phyloP scores from a whole-genome alignment of 2,329 filamentous ascomycete species.

The Fusarium hostae region DNA sequence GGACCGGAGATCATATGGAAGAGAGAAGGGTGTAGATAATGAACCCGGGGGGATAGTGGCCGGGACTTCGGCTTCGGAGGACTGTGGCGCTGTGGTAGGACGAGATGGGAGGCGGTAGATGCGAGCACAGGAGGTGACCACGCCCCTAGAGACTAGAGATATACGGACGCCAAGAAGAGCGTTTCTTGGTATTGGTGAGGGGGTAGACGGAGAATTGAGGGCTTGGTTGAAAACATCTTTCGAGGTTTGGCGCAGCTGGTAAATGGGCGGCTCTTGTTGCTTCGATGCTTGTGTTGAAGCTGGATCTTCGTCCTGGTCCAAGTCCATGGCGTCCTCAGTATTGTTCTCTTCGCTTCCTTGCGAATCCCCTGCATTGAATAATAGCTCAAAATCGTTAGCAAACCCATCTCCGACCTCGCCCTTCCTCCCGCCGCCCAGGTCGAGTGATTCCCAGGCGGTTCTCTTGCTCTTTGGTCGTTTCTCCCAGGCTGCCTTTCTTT shows the following conservation, averaged over 20 bases:
- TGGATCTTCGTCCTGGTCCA: constrained; percentile 39
- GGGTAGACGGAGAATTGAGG: constrained; percentile 35
- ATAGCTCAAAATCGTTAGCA: constrained; percentile 82
- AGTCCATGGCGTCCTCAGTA: constrained; percentile 48
- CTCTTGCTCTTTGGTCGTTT: constrained; percentile 84
- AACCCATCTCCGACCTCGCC: constrained; percentile 87
- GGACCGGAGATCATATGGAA: constrained; percentile 65
- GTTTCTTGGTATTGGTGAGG: constrained; percentile 47
- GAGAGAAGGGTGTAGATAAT: constrained; percentile 24
- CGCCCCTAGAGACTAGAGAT: constrained; percentile 74
- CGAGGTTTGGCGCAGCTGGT: constrained; percentile 40
- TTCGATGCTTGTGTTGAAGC: background rate
- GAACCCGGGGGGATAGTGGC: constrained; percentile 53
- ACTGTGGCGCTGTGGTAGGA: constrained; percentile 34
- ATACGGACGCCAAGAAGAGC: constrained; percentile 72
- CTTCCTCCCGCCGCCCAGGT: constrained; percentile 77
- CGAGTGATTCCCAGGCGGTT: constrained; percentile 77
- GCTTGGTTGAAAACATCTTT: constrained; percentile 48
- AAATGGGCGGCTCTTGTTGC: constrained; percentile 9
- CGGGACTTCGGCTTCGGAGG: constrained; percentile 58
- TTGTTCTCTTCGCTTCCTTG: constrained; percentile 19
- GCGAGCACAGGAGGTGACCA: constrained; percentile 76
- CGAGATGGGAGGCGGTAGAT: constrained; percentile 81
- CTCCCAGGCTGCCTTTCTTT: constrained; percentile 82
- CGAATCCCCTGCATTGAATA: constrained; percentile 59